Base-by-base conservation (phyloP, 257 asterid genomes). In the Primulina eburnea region DNA sequence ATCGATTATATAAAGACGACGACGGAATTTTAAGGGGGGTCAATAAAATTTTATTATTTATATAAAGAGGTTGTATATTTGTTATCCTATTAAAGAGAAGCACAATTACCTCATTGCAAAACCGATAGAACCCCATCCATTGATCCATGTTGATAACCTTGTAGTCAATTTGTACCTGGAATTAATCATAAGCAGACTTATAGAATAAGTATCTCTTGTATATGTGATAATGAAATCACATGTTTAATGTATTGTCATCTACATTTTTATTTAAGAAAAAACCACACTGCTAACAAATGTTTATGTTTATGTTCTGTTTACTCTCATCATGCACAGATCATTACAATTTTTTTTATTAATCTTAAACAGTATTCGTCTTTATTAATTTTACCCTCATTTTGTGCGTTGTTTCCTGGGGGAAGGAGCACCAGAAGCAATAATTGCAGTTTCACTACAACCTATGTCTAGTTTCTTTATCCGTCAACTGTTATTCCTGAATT, bases 141-240 rank as follows among this genome's bases (percentile, higher is more conserved):
- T 92, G 97, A 83, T 92, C 97, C 91, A 82, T 77, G 85, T 83
- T 90, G 65, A 92, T 83, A 77, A 87, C 98, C 83, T 84, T 90
- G 76, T 87, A 90, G 63, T 90, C 96, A 8, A n/a, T 73, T 82
- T 92, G 98, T 62, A 70, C 75, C 98, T 92, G 90, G 38, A 35
- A 64, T 64, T 68, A 72, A 11, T 63, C 75, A 69, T 35, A 38
- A 34, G 38, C 33, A 65, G 64, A 62, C 18, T 35, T 40, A 20
- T 17, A 37, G 29, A 30, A 14, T 64, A 47, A 76, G 64, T 56
- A 73, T 37, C 69, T 30, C 61, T 43, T 34, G 12, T 4, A 50
- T 50, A 59, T 30, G 33, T 18, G 2, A 53, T 61, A 20, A 53
- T 43, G 37, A 16, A 33, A 52, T 21, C 26, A 33, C 33, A 71